Conservation (phyloP, 768 basidiomycete genomes). For the Phaeotremella skinneri region DNA sequence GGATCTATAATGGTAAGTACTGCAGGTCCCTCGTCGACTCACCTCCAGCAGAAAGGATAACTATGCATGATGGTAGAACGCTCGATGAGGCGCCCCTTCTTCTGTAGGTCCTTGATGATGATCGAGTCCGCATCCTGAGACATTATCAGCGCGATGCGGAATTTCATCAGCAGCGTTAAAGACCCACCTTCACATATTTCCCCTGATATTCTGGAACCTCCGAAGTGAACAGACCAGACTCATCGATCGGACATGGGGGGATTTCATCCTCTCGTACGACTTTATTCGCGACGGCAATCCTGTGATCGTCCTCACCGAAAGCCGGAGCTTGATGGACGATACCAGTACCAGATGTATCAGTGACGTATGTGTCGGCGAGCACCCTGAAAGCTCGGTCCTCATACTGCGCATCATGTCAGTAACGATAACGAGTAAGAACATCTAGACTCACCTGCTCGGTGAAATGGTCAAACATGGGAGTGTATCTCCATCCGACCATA, state of each 20-base stretch:
- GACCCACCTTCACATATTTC: slow-evolving; percentile 76
- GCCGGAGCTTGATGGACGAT: slow-evolving; percentile 98
- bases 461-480: slow-evolving; percentile 94
- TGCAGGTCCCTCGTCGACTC: slow-evolving; percentile 10
- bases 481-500: slow-evolving; percentile 94
- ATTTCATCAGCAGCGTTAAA: not conserved
- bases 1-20: slow-evolving; percentile 59
- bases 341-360: slow-evolving; percentile 88
- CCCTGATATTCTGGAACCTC: slow-evolving; percentile 89
- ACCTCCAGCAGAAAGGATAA: slow-evolving; percentile 99
- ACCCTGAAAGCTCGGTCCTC: slow-evolving; percentile 89
- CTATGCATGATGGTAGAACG: slow-evolving; percentile 83
- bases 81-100: slow-evolving; percentile 79
- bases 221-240: slow-evolving; percentile 78
- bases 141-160: slow-evolving; percentile 9
- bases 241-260: slow-evolving; percentile 95
- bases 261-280: slow-evolving; percentile 82
- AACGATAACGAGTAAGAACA: not conserved
- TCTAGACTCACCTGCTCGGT: slow-evolving; percentile 70
- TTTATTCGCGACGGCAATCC: slow-evolving; percentile 79
- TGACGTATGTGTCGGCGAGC: slow-evolving; percentile 87
- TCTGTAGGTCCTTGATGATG: slow-evolving; percentile 85
- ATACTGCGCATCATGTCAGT: slow-evolving; percentile 59
- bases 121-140: slow-evolving; percentile 83
- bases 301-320: slow-evolving; percentile 98